phyloP scores from a whole-genome alignment of 176 grass and related monocot species.

The Musa beccarii region DNA sequence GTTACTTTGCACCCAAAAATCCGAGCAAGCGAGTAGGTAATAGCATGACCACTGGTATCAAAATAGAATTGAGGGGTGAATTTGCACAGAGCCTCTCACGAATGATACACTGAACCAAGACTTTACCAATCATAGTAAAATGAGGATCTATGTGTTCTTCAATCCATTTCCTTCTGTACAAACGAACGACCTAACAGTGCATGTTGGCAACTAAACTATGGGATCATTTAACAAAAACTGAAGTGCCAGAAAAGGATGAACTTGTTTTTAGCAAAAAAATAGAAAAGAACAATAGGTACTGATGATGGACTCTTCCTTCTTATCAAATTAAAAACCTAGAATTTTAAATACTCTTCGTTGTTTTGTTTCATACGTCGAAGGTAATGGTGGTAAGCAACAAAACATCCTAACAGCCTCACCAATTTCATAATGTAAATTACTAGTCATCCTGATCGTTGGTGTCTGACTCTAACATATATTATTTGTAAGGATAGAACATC shows the following conservation, averaged over 20 bases:
- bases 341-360: background rate
- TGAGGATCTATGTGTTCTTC: conserved; percentile 63
- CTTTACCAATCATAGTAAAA: conserved; percentile 98
- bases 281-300: background rate
- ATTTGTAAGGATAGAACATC: background rate
- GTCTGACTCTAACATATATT: background rate
- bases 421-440: background rate
- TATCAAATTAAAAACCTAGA: background rate
- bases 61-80: conserved; percentile 69
- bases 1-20: conserved; percentile 84
- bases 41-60: conserved; percentile 91
- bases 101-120: conserved; percentile 79
- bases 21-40: conserved; percentile 78
- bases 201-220: background rate
- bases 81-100: conserved; percentile 76
- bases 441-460: background rate
- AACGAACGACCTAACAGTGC: conserved; percentile 60
- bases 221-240: background rate
- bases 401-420: too few relatives aligned
- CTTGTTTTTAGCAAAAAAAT: too few relatives aligned
- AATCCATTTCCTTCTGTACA: conserved; percentile 89
- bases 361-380: background rate
- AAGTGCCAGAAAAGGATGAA: background rate
- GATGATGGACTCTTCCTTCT: background rate
- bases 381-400: background rate